Evolutionary conservation across 805 yeast species (phyloP), one percentile per base, ranked within the genome.

Genomic region (Wickerhamomyces canadensis): DNA sequence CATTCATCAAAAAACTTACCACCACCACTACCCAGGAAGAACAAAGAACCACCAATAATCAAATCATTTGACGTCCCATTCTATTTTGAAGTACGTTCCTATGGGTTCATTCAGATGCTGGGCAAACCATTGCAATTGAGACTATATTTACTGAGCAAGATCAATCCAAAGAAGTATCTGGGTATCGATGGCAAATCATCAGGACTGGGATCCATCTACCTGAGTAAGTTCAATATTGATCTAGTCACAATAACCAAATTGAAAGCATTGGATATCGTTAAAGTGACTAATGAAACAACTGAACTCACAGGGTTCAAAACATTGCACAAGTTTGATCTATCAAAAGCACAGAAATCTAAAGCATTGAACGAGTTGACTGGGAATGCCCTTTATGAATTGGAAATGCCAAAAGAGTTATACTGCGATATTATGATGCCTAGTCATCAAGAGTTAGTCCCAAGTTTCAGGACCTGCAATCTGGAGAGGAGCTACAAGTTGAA

Each of bases 401-500:
- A 40, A 19, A 35, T 43, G 8, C 47, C 47, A 15, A 6, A 15
- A 4, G 27, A 28, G 8, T 21, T 64, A 38, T 70, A 61, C 41
- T 46, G 58, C 19, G 64, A 62, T 40, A 67, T 73, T 17, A 51
- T 61, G 2, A 45, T 78, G 9, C 83, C 85, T 0, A 67, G 72
- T 19, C n/a, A 18, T 6, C 9, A 27, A 17, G 23, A 13, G 4
- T 19, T 37, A 12, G 19, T 26, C 4, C 41, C 44, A 28, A 48
- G 62, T 30, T 80, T 80, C 53, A 56, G 51, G 19, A 68, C 78
- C 3, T 77, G 84, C 48, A 78, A 77, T 48, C 63, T 80, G 14
- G 53, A 62, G 10, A 63, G 84, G 31, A 44, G 41, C 11, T 74
- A 76, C 49, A 45, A 52, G 7, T 37, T 75, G 26, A 54, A 48